Evolutionary conservation across 441 rosid genomes (phyloP).

Genomic region (Metrosideros polymorpha): DNA sequence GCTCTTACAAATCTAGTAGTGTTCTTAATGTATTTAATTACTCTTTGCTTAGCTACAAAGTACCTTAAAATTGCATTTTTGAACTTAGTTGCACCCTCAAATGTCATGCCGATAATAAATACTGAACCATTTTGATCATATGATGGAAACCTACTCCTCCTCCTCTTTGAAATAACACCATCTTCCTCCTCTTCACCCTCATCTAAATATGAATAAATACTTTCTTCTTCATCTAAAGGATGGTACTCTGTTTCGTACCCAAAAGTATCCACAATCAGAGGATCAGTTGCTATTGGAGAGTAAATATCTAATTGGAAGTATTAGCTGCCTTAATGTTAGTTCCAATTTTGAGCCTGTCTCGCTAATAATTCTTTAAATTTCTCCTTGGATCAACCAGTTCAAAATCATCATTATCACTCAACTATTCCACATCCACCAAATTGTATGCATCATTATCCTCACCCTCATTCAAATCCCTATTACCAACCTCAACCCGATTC

Average conservation of each 20-base stretch:
- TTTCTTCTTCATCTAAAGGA: background rate
- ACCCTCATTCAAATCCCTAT: background rate
- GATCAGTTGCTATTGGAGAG: background rate
- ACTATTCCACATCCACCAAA: background rate
- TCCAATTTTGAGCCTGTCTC: background rate
- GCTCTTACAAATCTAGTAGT: background rate
- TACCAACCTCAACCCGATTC: background rate
- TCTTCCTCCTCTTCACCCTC: background rate
- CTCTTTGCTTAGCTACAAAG: rapidly evolving
- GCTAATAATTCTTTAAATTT: background rate
- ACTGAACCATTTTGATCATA: background rate
- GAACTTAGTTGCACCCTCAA: background rate
- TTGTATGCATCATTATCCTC: background rate
- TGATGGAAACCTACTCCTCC: background rate
- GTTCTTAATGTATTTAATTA: background rate
- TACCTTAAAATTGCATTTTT: background rate
- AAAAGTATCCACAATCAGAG: background rate
- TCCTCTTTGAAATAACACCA: background rate
- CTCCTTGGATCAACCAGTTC: background rate
- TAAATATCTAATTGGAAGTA: background rate
- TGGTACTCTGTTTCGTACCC: background rate
- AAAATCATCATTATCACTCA: background rate
- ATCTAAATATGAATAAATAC: background rate
- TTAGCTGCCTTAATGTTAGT: background rate
- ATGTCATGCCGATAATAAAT: background rate